These are phyloP conservation scores for Blastobotrys capitulatus DNA, from an alignment of 1,139 yeast species.

Conservation along the genomic window DNA sequence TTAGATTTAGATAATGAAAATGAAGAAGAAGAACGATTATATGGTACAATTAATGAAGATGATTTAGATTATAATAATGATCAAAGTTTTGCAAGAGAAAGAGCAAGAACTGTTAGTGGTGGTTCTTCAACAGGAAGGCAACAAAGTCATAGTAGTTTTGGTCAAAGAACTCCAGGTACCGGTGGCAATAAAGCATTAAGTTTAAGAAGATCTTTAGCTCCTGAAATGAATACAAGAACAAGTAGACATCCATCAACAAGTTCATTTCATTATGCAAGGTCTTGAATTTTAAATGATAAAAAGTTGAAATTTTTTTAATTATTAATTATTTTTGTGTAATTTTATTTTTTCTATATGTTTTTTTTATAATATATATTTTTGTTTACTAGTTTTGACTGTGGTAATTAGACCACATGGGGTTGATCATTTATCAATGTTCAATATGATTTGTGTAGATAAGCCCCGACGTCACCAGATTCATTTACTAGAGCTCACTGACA, in stretches of 20 bases:
- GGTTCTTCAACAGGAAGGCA: too few species aligned
- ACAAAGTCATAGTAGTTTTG: conserved; percentile 16
- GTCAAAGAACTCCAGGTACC: conserved; percentile 9
- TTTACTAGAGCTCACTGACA: too few species aligned
- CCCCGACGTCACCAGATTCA: too few species aligned
- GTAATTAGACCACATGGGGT: too few species aligned
- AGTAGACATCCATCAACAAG: conserved; percentile 19
- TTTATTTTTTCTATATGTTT: neutral
- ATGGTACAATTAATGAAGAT: conserved; percentile 11
- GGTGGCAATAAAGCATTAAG: conserved; percentile 20
- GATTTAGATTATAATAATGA: conserved; percentile 15
- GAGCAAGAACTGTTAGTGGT: conserved; percentile 18
- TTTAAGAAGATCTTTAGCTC: conserved; percentile 28
- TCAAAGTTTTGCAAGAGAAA: conserved; percentile 19
- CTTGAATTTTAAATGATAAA: neutral
- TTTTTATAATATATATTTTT: conserved; percentile 3
- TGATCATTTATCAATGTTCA: too few species aligned
- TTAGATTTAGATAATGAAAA: conserved; percentile 41
- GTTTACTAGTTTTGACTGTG: too few species aligned
- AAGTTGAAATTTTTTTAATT: neutral
- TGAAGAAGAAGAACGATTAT: conserved; percentile 16
- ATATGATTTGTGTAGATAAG: too few species aligned
- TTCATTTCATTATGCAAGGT: conserved; percentile 13
- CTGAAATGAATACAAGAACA: conserved; percentile 25
- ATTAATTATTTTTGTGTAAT: neutral